Evolutionary conservation across 139 green algal genomes (phyloP).

Genomic region (Raphidocelis subcapitata): DNA sequence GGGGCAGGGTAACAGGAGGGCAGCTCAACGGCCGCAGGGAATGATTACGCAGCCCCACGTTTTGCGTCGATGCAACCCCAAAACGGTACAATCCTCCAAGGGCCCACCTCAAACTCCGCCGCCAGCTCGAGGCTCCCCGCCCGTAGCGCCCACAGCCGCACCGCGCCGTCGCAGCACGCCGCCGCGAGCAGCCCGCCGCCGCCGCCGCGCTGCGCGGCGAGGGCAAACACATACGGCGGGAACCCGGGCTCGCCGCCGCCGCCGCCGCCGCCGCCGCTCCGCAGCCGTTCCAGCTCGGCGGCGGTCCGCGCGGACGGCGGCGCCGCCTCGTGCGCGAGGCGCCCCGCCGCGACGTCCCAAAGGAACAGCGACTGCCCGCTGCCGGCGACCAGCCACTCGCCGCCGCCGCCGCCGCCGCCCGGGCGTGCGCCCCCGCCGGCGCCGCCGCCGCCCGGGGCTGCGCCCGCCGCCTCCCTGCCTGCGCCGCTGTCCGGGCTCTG

Average conservation of each 20-base stretch:
- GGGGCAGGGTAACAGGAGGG: too few species aligned
- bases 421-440: too few species aligned
- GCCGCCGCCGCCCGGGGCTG: too few species aligned
- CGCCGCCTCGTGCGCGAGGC: conserved; percentile 31
- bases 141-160: conserved; percentile 45
- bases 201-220: conserved; percentile 11
- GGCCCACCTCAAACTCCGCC: conserved; percentile 1
- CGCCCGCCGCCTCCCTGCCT: neutral
- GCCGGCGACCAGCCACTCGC: conserved; percentile 30
- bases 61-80: too few species aligned
- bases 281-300: conserved; percentile 14
- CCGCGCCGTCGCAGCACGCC: conserved; percentile 39
- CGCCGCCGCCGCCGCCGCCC: neutral
- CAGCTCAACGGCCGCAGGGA: too few species aligned
- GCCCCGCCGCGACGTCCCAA: conserved; percentile 37
- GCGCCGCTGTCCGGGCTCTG: conserved; percentile 16
- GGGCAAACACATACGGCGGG: conserved; percentile 37
- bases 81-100: too few species aligned
- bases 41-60: too few species aligned
- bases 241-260: conserved; percentile 6
- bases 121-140: neutral
- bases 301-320: too few species aligned
- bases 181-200: conserved; percentile 23
- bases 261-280: conserved; percentile 26
- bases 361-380: conserved; percentile 46